These are phyloP conservation scores for Harringtonia aguacate DNA, from an alignment of 2,329 filamentous ascomycete genomes.

Conservation along the genomic window DNA sequence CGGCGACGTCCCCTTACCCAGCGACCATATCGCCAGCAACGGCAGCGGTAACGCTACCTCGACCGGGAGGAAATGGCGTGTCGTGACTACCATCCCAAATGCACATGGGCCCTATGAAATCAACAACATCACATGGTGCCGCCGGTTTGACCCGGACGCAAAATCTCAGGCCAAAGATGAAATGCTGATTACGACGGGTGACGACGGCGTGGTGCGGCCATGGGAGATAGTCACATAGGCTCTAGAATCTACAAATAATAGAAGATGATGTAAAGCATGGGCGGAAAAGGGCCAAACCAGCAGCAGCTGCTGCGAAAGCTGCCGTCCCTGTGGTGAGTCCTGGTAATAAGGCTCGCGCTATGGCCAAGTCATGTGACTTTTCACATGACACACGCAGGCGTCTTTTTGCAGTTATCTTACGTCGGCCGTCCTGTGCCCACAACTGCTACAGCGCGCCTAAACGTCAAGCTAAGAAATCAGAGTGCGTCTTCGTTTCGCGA, in stretches of 20 bases:
- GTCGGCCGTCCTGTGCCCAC: too few species aligned
- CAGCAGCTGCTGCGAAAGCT: too few species aligned
- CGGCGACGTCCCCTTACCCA: slow-evolving; percentile 8
- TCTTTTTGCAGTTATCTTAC: too few species aligned
- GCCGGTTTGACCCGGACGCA: slow-evolving; percentile 55
- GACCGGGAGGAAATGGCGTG: slow-evolving; percentile 50
- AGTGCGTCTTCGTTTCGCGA: too few species aligned
- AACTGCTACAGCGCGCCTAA: too few species aligned
- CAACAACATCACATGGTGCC: slow-evolving; percentile 86
- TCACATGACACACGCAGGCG: too few species aligned
- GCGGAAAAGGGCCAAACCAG: not conserved
- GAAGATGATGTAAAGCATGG: not conserved
- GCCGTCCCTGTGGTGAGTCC: too few species aligned
- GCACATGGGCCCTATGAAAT: slow-evolving; percentile 90
- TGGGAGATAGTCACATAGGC: slow-evolving; percentile 43
- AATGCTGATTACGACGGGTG: slow-evolving; percentile 81
- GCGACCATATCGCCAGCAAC: slow-evolving; percentile 19
- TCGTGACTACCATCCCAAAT: slow-evolving; percentile 57
- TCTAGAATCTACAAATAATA: too few species aligned
- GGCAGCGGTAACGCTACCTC: not conserved
- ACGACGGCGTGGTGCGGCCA: slow-evolving; percentile 78
- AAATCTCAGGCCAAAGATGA: slow-evolving; percentile 56
- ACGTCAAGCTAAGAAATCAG: too few species aligned
- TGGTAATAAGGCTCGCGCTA: too few species aligned
- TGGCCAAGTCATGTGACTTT: too few species aligned